phyloP scores from a whole-genome alignment of 2,329 filamentous ascomycete species.

The Neurospora sp. region DNA sequence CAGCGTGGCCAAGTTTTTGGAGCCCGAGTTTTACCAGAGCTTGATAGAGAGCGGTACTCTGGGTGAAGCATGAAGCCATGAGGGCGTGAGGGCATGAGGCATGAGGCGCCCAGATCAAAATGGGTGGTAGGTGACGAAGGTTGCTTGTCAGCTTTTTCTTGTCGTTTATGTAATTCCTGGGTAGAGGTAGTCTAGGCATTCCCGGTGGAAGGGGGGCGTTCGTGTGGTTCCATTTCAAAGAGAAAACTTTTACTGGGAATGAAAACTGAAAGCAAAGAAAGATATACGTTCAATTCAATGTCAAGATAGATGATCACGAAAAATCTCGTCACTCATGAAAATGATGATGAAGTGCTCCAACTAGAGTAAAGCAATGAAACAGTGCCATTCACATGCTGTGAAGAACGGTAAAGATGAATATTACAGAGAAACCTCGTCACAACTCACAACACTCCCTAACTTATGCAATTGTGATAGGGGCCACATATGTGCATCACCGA shows the following conservation, averaged over 20 bases:
- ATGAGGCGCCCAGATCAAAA: background rate
- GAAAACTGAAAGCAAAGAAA: background rate
- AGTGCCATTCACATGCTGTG: background rate
- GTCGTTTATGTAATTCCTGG: background rate
- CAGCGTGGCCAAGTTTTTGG: constrained; percentile 89
- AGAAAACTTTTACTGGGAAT: background rate
- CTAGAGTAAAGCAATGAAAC: background rate
- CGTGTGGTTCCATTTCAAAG: background rate
- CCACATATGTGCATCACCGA: background rate
- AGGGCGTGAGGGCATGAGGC: constrained; percentile 17
- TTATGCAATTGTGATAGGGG: background rate
- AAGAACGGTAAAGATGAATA: background rate
- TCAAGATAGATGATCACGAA: background rate
- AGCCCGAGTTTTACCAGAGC: constrained; percentile 84
- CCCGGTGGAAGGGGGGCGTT: background rate
- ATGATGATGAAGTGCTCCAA: background rate
- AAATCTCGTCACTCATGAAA: background rate
- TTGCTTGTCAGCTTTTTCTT: background rate
- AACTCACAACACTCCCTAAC: background rate
- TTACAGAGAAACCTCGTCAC: background rate
- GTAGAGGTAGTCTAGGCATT: background rate
- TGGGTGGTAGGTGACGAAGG: constrained; percentile 12
- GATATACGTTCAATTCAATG: background rate
- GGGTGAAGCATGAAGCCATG: constrained; percentile 35
- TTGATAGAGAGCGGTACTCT: constrained; percentile 83